Evolutionary conservation across 495 filamentous ascomycete genomes (phyloP).

Genomic region (Bombardia bombarda): DNA sequence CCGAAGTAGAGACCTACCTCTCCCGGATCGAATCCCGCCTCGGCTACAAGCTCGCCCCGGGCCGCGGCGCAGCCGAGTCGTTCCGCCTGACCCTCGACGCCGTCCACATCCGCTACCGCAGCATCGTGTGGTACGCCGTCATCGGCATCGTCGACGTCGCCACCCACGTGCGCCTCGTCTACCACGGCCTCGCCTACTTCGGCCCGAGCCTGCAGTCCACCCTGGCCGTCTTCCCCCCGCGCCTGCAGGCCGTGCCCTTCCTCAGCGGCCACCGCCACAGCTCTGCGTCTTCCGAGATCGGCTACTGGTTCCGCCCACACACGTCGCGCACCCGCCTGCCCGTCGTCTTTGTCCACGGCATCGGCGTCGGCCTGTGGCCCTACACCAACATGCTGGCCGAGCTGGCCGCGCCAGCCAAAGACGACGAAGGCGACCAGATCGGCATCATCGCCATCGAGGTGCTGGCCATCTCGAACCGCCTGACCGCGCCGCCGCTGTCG

Average conservation of each 20-base stretch:
- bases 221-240: constrained; percentile 49
- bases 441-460: constrained; percentile 60
- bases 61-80: constrained; percentile 43
- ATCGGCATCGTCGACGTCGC: constrained; percentile 26
- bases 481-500: constrained; percentile 42
- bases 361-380: constrained; percentile 58
- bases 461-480: constrained; percentile 52
- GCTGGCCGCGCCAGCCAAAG: constrained; percentile 29
- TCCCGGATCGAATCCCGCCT: constrained; percentile 38
- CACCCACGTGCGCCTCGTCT: constrained; percentile 27
- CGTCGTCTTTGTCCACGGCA: constrained; percentile 62
- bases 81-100: constrained; percentile 58
- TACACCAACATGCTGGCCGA: constrained; percentile 49
- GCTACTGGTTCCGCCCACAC: constrained; percentile 61
- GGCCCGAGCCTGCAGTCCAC: constrained; percentile 5
- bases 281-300: constrained; percentile 38
- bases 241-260: constrained; percentile 28
- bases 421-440: constrained; percentile 28
- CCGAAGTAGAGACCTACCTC: constrained; percentile 53
- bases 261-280: constrained; percentile 14
- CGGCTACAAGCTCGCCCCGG: constrained; percentile 38
- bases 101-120: constrained; percentile 52
- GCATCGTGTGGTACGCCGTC: constrained; percentile 55
- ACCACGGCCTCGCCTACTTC: constrained; percentile 6
- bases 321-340: constrained; percentile 45